These are phyloP conservation scores for Phytophthora foliorum DNA, from an alignment of 352 stramenopile genomes.

Conservation along the genomic window DNA sequence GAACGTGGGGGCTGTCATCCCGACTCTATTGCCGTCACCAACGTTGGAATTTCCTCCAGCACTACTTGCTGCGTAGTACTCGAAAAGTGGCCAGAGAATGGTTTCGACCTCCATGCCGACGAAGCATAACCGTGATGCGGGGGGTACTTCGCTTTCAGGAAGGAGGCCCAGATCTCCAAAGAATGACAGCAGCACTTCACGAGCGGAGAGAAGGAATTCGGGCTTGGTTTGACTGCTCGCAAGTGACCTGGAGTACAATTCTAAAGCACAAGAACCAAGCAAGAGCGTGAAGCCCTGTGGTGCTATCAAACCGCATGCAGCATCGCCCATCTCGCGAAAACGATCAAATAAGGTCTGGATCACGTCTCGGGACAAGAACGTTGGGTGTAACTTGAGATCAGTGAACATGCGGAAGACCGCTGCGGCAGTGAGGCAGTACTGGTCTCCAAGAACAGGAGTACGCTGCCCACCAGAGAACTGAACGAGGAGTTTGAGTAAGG, in stretches of 20 bases:
- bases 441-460: constrained; percentile 45
- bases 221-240: constrained; percentile 25
- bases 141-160: constrained; percentile 52
- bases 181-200: constrained; percentile 75
- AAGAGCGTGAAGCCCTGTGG: constrained; percentile 63
- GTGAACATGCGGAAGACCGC: constrained; percentile 62
- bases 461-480: constrained; percentile 68
- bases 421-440: constrained; percentile 53
- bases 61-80: constrained; percentile 63
- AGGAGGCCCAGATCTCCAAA: constrained; percentile 72
- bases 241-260: constrained; percentile 54
- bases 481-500: constrained; percentile 60
- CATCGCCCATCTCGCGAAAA: constrained; percentile 35
- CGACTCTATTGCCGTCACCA: constrained; percentile 46
- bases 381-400: constrained; percentile 70
- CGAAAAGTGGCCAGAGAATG: constrained; percentile 84
- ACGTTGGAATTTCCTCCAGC: neutral
- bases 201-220: constrained; percentile 57
- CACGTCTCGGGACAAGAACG: constrained; percentile 58
- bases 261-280: constrained; percentile 67
- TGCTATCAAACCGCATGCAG: constrained; percentile 44
- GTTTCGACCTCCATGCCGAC: constrained; percentile 75
- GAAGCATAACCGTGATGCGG: constrained; percentile 55
- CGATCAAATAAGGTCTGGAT: constrained; percentile 60
- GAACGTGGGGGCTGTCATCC: constrained; percentile 64